Percentiles rank a stretch among this genome's conserved stretches.
These are phyloP conservation scores for Lachnellula cervina DNA, from an alignment of 2,329 filamentous ascomycete species.

Conservation along the genomic window DNA sequence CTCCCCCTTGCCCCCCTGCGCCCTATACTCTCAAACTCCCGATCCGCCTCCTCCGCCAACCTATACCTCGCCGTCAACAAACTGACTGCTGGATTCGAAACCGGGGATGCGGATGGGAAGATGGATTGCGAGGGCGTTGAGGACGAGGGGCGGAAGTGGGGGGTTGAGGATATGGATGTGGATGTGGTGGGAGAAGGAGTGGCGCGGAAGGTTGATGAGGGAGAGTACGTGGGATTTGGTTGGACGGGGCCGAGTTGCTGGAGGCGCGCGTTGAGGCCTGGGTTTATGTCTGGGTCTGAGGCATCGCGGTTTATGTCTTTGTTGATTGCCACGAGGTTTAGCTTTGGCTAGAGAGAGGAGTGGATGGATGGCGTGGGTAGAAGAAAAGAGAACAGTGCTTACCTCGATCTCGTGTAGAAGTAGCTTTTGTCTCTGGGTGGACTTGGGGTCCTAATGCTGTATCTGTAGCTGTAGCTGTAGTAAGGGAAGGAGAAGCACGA, in stretches of 20 bases:
- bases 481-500: not conserved
- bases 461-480: not conserved
- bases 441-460: slow-evolving; percentile 6
- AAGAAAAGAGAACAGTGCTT: slow-evolving; percentile 2
- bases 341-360: not conserved
- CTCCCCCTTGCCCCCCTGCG: slow-evolving; percentile 36
- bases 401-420: slow-evolving; percentile 11
- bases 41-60: slow-evolving; percentile 54
- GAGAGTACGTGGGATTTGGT: slow-evolving; percentile 27
- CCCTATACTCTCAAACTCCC: slow-evolving; percentile 44
- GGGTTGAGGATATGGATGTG: not conserved
- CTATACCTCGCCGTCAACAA: slow-evolving; percentile 44
- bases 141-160: slow-evolving; percentile 19
- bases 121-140: slow-evolving; percentile 22
- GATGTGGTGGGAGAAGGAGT: not conserved
- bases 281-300: slow-evolving; percentile 12
- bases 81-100: slow-evolving; percentile 23
- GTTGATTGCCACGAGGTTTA: not conserved
- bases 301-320: slow-evolving; percentile 12
- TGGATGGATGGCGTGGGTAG: not conserved
- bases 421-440: slow-evolving; percentile 9
- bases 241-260: slow-evolving; percentile 25
- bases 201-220: slow-evolving; percentile 26
- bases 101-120: slow-evolving; percentile 12
- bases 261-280: slow-evolving; percentile 21